phyloP scores from a whole-genome alignment of 164 flowering plant genomes.

The Piper longum region DNA sequence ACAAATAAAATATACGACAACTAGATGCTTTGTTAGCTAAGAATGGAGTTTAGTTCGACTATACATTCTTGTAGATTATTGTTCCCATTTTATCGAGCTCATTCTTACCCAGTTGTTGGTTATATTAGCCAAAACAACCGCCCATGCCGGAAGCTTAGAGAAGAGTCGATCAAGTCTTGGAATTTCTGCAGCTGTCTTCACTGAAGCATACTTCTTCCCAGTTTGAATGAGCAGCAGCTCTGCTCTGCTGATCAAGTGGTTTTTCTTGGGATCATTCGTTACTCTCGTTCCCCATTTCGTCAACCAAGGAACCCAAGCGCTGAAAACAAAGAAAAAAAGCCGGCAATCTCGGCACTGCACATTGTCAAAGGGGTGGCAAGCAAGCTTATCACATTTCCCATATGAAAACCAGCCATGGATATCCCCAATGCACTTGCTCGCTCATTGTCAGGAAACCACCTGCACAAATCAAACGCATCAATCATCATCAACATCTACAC shows the following conservation, averaged over 20 bases:
- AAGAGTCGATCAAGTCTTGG: slow-evolving; percentile 43
- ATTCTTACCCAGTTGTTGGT: slow-evolving; percentile 84
- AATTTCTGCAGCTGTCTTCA: slow-evolving; percentile 10
- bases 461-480: slow-evolving; percentile 6
- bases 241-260: slow-evolving; percentile 29
- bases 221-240: slow-evolving; percentile 62
- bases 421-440: slow-evolving; percentile 88
- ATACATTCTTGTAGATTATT: too few species aligned
- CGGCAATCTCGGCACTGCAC: slow-evolving; percentile 49
- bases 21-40: too few species aligned
- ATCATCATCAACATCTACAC: too few species aligned
- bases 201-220: slow-evolving; percentile 38
- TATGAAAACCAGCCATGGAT: slow-evolving; percentile 92
- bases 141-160: slow-evolving; percentile 81
- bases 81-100: too few species aligned
- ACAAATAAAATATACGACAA: too few species aligned
- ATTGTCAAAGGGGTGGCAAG: slow-evolving; percentile 57
- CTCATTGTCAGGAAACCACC: slow-evolving; percentile 87
- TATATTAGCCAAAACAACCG: slow-evolving; percentile 64
- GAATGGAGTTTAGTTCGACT: too few species aligned
- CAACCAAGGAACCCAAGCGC: slow-evolving; percentile 83
- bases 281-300: slow-evolving; percentile 38
- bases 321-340: slow-evolving; percentile 68
- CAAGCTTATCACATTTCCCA: slow-evolving; percentile 75
- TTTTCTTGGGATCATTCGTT: slow-evolving; percentile 54